Percentiles rank a stretch among this genome's conserved stretches.
Evolutionary conservation across 2,329 filamentous ascomycete genomes (phyloP).

Genomic region (Fusarium setosum): DNA sequence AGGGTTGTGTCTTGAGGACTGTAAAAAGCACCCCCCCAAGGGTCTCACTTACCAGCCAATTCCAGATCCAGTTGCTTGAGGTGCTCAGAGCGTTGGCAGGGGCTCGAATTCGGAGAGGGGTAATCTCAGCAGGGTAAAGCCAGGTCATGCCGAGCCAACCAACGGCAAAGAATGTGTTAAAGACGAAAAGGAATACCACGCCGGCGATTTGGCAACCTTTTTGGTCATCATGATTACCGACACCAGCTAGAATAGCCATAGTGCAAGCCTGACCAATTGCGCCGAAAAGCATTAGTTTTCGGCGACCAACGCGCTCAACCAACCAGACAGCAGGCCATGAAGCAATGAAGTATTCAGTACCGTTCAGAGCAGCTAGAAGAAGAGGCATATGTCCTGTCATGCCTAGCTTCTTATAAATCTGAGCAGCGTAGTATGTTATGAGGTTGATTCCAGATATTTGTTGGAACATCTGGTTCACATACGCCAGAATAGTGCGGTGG

Average conservation of each 20-base stretch:
- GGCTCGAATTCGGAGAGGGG: constrained; percentile 74
- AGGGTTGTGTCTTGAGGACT: no score
- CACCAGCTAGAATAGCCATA: constrained; percentile 71
- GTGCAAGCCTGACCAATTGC: constrained; percentile 69
- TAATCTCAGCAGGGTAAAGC: constrained; percentile 75
- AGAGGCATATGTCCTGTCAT: constrained; percentile 66
- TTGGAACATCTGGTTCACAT: constrained; percentile 72
- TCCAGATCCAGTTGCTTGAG: constrained; percentile 71
- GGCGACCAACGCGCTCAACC: constrained; percentile 74
- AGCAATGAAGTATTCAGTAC: constrained; percentile 68
- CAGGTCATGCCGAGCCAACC: constrained; percentile 70
- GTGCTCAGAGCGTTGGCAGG: constrained; percentile 68
- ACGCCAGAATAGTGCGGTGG: constrained; percentile 70
- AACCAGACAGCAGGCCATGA: constrained; percentile 71
- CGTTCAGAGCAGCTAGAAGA: constrained; percentile 60
- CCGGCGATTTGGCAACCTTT: constrained; percentile 67
- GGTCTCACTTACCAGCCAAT: constrained; percentile 59
- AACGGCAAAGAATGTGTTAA: constrained; percentile 68
- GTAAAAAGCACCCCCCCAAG: no score
- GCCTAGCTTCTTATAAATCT: constrained; percentile 67
- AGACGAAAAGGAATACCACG: constrained; percentile 74
- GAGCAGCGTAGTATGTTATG: constrained; percentile 71
- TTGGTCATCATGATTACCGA: constrained; percentile 63
- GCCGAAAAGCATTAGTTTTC: constrained; percentile 79
- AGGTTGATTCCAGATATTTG: constrained; percentile 69